Base-by-base conservation (phyloP, 2,329 filamentous ascomycete species). In the Aspergillus caelatus region DNA sequence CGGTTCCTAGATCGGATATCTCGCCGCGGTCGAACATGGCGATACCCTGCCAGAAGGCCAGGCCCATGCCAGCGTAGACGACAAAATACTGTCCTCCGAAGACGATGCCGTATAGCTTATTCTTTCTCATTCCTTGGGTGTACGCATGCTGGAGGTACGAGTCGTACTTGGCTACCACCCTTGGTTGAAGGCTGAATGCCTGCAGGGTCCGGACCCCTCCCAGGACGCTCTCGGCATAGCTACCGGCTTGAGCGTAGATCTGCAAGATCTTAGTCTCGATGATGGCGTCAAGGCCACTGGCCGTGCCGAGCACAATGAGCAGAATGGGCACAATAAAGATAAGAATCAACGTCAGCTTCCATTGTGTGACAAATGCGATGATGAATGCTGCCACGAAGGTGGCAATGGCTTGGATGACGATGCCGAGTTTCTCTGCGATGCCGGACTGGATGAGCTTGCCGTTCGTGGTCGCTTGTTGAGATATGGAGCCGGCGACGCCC, bases 21-120 rank as follows among this genome's bases (percentile, higher is more conserved):
- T 77, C 75, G 4, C 72, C 72, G 21, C 67, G 68, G 12, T 64
- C 64, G 36, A 72, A 62, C 73, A 77, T 74, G n/a, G 61, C 32
- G 57, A 76, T 67, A 4, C 72, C 76, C 60, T 75, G 71, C 75
- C 73, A 79, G 64, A 88, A 81, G 34, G 83, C 84, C 16, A 89
- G 79, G 3, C 86, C 87, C 45, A 62, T 65, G 2, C 69, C 68
- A 2, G 61, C 58, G 57, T 55, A 67, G 16, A 67, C 55, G 14
- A 71, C 59, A 21, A 52, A 62, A 46, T 66, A 67, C 34, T 69
- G 60, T 5, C 39, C 48, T 1, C 62, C 59, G 26, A 73, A 72
- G 10, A 72, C 16, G 19, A 64, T 30, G 4, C 70, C 70, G 46
- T 64, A 72, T 1, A 70, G 43, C 1, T 62, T 43, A n/a, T 46